Evolutionary conservation across 192 early-diverging fungal species (phyloP), one percentile per base, ranked within the genome.

Genomic region (Physocladia obscura): DNA sequence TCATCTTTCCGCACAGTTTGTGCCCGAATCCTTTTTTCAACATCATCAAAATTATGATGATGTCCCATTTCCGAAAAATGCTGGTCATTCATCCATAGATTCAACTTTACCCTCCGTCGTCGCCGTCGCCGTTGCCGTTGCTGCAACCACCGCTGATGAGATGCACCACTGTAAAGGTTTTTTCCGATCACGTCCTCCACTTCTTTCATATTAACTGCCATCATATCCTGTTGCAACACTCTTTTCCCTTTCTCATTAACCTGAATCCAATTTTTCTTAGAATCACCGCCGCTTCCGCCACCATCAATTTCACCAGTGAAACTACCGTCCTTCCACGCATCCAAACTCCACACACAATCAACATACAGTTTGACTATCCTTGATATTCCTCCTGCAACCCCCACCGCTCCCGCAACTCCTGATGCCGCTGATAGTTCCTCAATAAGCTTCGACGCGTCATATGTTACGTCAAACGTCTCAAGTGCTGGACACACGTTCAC

Each of bases 51-150:
- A n/a, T n/a, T n/a, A n/a, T n/a, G n/a, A n/a, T n/a, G n/a, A n/a
- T n/a, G n/a, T n/a, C n/a, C 37, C 19, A 38, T 39, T 11, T 57
- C 51, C 15, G 29, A 35, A 19, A 68, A 44, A n/a, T 37, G 26
- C 4, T 52, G 51, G 21, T 68, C 51, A 30, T 24, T 36, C 11
- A 68, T 57, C 65, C 65, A 68, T 32, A 68, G 44, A 57, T 54
- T 39, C 11, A 68, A n/a, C 51, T 54, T 22, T 26, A 54, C 13
- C 51, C 51, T 24, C 24, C 51, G n/a, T 21, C n/a, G 44, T 17
- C 44, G n/a, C 44, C 44, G n/a, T 21, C 44, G n/a, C n/a, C n/a
- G n/a, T 21, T 21, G n/a, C 44, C 44, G n/a, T 17, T 21, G 13
- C 44, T 21, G n/a, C 44, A 13, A 47, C 44, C n/a, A 47, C 44